Evolutionary conservation across 306 rosid genomes (phyloP), one percentile per base, ranked within the genome.

Genomic region (Malus orientalis): DNA sequence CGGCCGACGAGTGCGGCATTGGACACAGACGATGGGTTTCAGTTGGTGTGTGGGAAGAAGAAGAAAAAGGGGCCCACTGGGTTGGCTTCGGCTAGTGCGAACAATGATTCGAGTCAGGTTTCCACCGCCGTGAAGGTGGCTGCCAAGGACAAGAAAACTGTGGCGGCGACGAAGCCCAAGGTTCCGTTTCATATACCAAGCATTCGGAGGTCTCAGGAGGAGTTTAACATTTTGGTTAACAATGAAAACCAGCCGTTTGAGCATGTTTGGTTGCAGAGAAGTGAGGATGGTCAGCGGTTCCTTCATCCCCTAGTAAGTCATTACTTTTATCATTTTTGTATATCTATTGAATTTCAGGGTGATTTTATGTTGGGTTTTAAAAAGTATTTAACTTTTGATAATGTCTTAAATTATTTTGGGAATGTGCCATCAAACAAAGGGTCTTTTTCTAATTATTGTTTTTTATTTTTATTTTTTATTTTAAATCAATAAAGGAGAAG

Each of bases 221-320:
- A 89, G 89, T 89, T 74, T 60, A 86, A 20, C 27, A 89, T 95
- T 63, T 4, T 89, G 74, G 92, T 90, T 65, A 89, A 95, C 67
- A 95, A 95, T 84, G 55, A 84, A 0, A 92, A 92, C 77, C 75
- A 84, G 79, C 96, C 93, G 1, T 95, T 90, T 78, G 93, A 87
- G 74, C 98, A 95, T 87, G 97, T 95, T 69, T 95, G 97, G 98
- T 69, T 95, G 90, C 86, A 87, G 83, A 88, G 86, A 80, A 83
- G 86, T 74, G 98, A 90, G 16, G 96, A 92, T 81, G 96, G 81
- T 15, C 81, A 36, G 12, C 81, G 84, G 57, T 86, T 89, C 80
- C 62, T 90, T 78, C 98, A 95, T 86, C 98, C 98, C 62, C 77
- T 95, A 85, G 98, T 94, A 67, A 81, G 93, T 82, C 74, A 20